Evolutionary conservation across 768 basidiomycete species (phyloP), one percentile per base, ranked within the genome.

Genomic region (Boletus rubropictus): DNA sequence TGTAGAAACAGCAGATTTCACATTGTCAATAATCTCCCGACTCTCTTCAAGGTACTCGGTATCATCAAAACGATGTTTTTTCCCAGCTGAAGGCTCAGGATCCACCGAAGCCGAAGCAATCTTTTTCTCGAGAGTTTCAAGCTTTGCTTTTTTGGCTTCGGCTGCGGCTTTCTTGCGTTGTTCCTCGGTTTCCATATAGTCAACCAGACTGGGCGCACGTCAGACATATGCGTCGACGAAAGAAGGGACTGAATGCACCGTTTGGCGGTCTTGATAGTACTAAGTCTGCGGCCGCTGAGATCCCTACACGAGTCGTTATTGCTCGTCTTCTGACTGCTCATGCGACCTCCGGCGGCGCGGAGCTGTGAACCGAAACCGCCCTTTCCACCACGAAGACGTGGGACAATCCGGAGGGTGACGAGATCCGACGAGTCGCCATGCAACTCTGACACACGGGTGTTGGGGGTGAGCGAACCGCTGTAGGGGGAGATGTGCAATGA

Each of bases 281-380:
- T 90, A 22, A 99, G 72, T 52, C 93, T 74, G 41, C 95, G 72
- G 2, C 95, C 95, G 49, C 78, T 92, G 31, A 99, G 75, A 62
- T 98, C 96, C 39, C 96, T 72, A 64, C 93, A 96, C 7, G 89
- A 89, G 63, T 98, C 94, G 52, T 93, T 93, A 66, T 93, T 94
- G 66, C 76, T 93, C 20, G 91, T 92, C 74, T 92, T 92, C 72
- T 93, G 90, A 56, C 85, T 88, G 61, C 87, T 90, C 96, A 99
- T 99, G 27, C 95, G 80, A 11, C 96, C 95, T 54, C 96, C 96
- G 12, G 95, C 95, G 0, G 96, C 95, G 65, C 96, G 80, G 54
- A 99, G 75, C 72, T 97, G 93, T 15, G 87, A 89, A 4, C 96
- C 96, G 60, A 99, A 98, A 28, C 95, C 96, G 64, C 96, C 95